Evolutionary conservation across 2,329 filamentous ascomycete species (phyloP).

Genomic region (Botrytis pseudocinerea): DNA sequence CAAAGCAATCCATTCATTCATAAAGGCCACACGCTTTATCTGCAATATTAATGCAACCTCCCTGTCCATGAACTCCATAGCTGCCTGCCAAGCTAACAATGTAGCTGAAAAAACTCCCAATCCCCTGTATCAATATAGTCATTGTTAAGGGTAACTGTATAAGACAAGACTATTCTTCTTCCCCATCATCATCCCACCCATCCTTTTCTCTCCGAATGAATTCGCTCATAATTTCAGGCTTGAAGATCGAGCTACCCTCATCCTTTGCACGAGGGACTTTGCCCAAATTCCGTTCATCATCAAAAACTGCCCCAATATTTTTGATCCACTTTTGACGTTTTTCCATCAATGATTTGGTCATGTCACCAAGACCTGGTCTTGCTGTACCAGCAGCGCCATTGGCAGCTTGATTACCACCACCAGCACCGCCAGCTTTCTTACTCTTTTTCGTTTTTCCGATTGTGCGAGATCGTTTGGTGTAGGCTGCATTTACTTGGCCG

Average conservation of each 20-base stretch:
- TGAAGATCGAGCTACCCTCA: conserved; percentile 70
- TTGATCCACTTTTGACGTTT: conserved; percentile 85
- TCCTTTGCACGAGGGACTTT: conserved; percentile 67
- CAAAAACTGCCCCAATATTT: conserved; percentile 87
- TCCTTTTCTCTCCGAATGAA: conserved; percentile 79
- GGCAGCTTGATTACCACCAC: conserved; percentile 66
- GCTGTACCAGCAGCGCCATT: conserved; percentile 60
- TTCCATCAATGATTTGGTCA: conserved; percentile 91
- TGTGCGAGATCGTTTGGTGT: conserved; percentile 91
- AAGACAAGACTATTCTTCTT: conserved; percentile 36
- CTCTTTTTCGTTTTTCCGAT: conserved; percentile 94
- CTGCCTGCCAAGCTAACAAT: neutral
- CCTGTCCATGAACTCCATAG: neutral
- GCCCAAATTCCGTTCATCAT: conserved; percentile 59
- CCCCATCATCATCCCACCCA: conserved; percentile 68
- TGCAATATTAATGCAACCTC: conserved; percentile 14
- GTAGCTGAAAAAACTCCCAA: neutral
- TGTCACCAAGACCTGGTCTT: conserved; percentile 82
- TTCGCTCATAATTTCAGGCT: conserved; percentile 68
- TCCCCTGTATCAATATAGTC: neutral
- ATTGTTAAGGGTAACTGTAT: conserved; percentile 5
- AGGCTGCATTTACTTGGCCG: conserved; percentile 89
- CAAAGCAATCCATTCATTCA: neutral
- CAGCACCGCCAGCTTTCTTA: conserved; percentile 74
- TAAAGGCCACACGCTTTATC: conserved; percentile 4